A percentile compares a stretch with the other conserved stretches of the same genome.
phyloP scores from a whole-genome alignment of 805 yeast species.

The Myxozyma vanderwaltii region DNA sequence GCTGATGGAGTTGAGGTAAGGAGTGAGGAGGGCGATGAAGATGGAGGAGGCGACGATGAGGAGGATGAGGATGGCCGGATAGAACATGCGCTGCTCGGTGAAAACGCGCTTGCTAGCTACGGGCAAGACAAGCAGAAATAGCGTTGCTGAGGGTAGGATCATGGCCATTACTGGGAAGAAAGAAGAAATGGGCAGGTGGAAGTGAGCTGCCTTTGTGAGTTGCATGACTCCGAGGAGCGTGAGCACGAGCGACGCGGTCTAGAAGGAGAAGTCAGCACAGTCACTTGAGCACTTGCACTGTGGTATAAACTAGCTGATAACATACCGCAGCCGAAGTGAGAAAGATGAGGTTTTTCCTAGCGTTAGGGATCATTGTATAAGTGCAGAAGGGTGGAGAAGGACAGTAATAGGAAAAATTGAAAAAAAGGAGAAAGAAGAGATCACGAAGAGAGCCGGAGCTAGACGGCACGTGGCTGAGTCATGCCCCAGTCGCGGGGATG shows the following conservation, averaged over 20 bases:
- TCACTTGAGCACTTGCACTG: background rate
- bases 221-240: constrained; percentile 31
- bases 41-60: constrained; percentile 17
- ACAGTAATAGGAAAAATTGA: background rate
- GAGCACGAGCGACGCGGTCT: constrained; percentile 25
- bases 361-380: constrained; percentile 4
- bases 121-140: constrained; percentile 20
- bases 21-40: constrained; percentile 22
- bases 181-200: constrained; percentile 21
- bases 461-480: no score
- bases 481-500: no score
- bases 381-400: background rate
- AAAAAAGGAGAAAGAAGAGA: constrained; percentile 2
- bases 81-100: constrained; percentile 15
- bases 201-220: constrained; percentile 27
- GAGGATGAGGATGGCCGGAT: constrained; percentile 16
- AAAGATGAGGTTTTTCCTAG: constrained; percentile 1
- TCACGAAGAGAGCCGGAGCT: background rate
- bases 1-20: constrained; percentile 19
- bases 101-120: constrained; percentile 20
- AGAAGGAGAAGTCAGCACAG: background rate
- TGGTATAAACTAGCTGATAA: background rate
- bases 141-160: constrained; percentile 14
- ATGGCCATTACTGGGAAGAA: constrained; percentile 25
- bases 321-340: constrained; percentile 15